phyloP scores from a whole-genome alignment of 768 basidiomycete genomes.

The Russula abietina region DNA sequence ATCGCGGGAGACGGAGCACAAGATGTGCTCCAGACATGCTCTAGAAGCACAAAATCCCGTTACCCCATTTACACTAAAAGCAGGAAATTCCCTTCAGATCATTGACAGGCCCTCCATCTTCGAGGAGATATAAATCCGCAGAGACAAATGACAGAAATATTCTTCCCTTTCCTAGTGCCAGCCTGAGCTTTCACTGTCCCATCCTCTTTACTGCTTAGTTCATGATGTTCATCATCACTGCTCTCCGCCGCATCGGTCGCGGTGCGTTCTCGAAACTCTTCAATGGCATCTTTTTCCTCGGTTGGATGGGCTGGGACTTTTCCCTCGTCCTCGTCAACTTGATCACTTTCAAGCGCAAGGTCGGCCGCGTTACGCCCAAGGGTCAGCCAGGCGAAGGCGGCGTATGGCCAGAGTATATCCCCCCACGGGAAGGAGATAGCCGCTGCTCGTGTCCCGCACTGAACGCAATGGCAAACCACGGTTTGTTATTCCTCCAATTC shows the following conservation, averaged over 20 bases:
- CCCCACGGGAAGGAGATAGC: conserved; percentile 58
- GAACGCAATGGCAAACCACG: conserved; percentile 81
- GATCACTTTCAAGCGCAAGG: conserved; percentile 42
- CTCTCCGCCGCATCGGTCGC: conserved; percentile 20
- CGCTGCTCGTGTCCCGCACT: conserved; percentile 68
- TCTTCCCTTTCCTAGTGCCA: not conserved
- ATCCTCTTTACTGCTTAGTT: not conserved
- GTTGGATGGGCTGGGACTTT: conserved; percentile 47
- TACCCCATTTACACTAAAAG: not conserved
- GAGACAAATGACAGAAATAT: not conserved
- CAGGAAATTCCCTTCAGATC: conserved; percentile 11
- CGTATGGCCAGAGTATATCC: conserved; percentile 60
- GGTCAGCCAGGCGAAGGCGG: conserved; percentile 55
- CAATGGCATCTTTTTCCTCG: conserved; percentile 7
- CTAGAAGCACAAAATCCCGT: not conserved
- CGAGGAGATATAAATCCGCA: conserved; percentile 1
- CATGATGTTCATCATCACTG: conserved; percentile 16
- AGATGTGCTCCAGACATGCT: too few relatives aligned
- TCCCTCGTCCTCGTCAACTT: conserved; percentile 47
- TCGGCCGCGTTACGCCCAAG: conserved; percentile 50
- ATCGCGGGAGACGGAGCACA: too few relatives aligned
- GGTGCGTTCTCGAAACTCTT: conserved; percentile 3
- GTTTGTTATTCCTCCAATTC: conserved; percentile 36
- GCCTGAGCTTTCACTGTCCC: not conserved
- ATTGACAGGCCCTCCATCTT: not conserved